Evolutionary conservation across 2,329 filamentous ascomycete genomes (phyloP).

Genomic region (Raffaelea arxii): DNA sequence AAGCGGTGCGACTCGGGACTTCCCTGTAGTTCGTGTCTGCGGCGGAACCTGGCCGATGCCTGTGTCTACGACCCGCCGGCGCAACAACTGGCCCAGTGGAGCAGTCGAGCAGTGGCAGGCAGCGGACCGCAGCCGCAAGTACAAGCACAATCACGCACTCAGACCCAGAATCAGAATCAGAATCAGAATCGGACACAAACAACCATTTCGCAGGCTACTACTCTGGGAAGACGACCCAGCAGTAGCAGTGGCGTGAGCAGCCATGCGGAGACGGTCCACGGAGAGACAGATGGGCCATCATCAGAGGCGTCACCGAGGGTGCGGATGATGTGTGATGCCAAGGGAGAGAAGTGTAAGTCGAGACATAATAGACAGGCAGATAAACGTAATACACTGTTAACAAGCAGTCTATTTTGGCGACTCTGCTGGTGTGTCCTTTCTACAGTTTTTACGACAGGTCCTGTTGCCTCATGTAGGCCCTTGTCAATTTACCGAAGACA

Average conservation of each 20-base stretch:
- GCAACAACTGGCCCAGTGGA: no score
- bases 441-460: conserved; percentile 4
- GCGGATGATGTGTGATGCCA: conserved; percentile 1
- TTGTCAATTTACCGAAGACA: conserved; percentile 5
- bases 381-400: no score
- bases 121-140: background rate
- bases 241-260: background rate
- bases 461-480: conserved; percentile 3
- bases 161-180: background rate
- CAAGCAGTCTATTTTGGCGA: conserved; percentile 7
- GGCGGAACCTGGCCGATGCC: background rate
- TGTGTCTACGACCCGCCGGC: background rate
- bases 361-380: no score
- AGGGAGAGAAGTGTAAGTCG: conserved; percentile 4
- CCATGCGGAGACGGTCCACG: background rate
- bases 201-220: background rate
- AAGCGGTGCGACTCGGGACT: conserved; percentile 5
- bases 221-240: background rate
- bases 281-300: no score
- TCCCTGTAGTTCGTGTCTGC: conserved; percentile 1
- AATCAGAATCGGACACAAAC: background rate
- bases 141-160: background rate
- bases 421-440: conserved; percentile 6
- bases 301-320: background rate
- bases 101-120: background rate